Conservation (phyloP, 805 yeast genomes). For the Pichia paraexigua region DNA sequence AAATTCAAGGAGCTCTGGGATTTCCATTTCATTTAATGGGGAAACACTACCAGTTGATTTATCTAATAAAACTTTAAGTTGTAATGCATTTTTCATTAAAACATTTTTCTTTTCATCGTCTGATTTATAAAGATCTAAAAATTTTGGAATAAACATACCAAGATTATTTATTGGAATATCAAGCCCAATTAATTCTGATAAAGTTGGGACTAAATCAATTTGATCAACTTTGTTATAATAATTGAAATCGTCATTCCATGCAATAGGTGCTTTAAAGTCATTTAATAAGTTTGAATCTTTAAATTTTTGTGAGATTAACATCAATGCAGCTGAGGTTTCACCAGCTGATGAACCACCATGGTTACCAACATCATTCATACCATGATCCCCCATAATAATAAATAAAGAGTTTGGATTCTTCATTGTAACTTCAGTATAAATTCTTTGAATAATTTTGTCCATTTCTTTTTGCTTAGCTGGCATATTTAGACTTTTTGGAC, state of each 20-base stretch:
- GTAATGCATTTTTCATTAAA: constrained; percentile 49
- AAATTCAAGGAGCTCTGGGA: constrained; percentile 20
- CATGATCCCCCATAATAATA: constrained; percentile 86
- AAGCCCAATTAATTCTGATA: constrained; percentile 50
- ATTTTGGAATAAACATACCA: constrained; percentile 58
- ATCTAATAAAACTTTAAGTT: constrained; percentile 40
- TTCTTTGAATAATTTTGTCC: constrained; percentile 55
- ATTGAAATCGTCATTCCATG: constrained; percentile 35
- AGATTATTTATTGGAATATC: constrained; percentile 67
- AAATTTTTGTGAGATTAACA: constrained; percentile 60
- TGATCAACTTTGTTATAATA: constrained; percentile 53
- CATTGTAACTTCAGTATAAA: constrained; percentile 33
- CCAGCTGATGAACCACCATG: constrained; percentile 95
- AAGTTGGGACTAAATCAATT: constrained; percentile 66
- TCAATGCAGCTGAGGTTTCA: constrained; percentile 82
- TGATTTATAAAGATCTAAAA: constrained; percentile 44
- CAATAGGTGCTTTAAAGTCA: constrained; percentile 31
- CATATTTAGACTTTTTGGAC: constrained; percentile 79
- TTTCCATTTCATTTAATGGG: constrained; percentile 11
- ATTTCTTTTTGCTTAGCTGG: constrained; percentile 74
- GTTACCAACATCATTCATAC: constrained; percentile 92
- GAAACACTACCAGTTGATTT: constrained; percentile 28
- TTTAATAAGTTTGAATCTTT: constrained; percentile 18
- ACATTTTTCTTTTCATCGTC: constrained; percentile 29
- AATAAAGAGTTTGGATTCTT: constrained; percentile 46